Conservation (phyloP, 176 grass and related monocot species). For the Oryza meyeriana region DNA sequence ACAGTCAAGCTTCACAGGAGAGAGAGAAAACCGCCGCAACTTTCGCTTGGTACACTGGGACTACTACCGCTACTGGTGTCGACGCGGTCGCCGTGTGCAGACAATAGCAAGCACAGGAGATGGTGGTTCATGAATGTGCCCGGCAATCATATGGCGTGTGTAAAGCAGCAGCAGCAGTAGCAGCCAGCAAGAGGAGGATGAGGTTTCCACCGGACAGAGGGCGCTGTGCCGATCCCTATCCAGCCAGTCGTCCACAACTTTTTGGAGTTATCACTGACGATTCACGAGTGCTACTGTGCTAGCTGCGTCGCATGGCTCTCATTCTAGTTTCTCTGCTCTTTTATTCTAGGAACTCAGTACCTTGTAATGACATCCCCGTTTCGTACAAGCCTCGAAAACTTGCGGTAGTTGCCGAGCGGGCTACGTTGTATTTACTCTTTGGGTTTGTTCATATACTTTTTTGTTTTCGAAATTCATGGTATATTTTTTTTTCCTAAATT, state of each 20-base stretch:
- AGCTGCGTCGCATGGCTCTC: background rate
- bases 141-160: background rate
- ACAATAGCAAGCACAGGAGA: background rate
- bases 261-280: background rate
- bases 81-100: background rate
- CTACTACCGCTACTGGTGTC: too few relatives aligned
- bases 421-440: too few relatives aligned
- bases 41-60: background rate
- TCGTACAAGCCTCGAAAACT: too few relatives aligned
- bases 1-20: background rate
- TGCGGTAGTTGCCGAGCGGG: too few relatives aligned
- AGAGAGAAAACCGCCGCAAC: background rate
- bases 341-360: too few relatives aligned
- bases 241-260: background rate
- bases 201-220: background rate
- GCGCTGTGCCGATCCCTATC: background rate
- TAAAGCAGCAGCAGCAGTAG: background rate
- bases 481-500: too few relatives aligned
- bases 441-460: too few relatives aligned
- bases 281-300: background rate
- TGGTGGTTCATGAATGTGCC: background rate
- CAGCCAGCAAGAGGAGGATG: background rate
- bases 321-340: too few relatives aligned
- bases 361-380: too few relatives aligned
- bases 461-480: too few relatives aligned